A percentile compares a stretch with the other conserved stretches of the same genome.
These are phyloP conservation scores for Termitomyces sp. DNA, from an alignment of 768 basidiomycete genomes.

Conservation along the genomic window DNA sequence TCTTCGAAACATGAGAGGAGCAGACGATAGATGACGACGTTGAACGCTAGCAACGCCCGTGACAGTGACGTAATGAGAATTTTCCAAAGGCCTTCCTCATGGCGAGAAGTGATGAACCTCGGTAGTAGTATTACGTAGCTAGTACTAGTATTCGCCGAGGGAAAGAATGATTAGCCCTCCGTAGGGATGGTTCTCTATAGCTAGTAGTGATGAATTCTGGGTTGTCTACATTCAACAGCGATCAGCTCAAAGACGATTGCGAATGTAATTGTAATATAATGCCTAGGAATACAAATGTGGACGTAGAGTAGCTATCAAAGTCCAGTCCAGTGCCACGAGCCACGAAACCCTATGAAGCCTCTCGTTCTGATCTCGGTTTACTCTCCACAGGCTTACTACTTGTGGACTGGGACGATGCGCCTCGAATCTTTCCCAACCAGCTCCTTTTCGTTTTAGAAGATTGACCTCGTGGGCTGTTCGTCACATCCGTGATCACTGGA, in stretches of 20 bases:
- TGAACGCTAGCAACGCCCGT: background rate
- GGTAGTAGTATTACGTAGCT: too few relatives aligned
- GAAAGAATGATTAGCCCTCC: too few relatives aligned
- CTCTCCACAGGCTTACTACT: conserved; percentile 16
- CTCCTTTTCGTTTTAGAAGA: conserved; percentile 52
- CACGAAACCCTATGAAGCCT: conserved; percentile 9
- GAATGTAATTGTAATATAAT: conserved; percentile 6
- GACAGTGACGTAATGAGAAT: background rate
- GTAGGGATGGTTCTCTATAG: too few relatives aligned
- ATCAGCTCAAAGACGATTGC: background rate
- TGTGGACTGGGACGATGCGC: conserved; percentile 29
- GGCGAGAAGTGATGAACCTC: too few relatives aligned
- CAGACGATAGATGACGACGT: conserved; percentile 20
- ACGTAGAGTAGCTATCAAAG: conserved; percentile 17
- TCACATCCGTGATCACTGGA: conserved; percentile 50
- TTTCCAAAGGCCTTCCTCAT: too few relatives aligned
- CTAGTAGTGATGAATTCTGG: too few relatives aligned
- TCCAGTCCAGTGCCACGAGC: conserved; percentile 15
- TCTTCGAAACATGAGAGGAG: conserved; percentile 37
- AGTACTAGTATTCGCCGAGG: too few relatives aligned
- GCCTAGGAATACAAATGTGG: conserved; percentile 26
- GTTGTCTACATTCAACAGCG: background rate
- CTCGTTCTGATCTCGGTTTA: conserved; percentile 15
- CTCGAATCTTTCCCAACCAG: conserved; percentile 71
- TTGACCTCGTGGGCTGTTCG: conserved; percentile 54